Evolutionary conservation across 2,329 filamentous ascomycete genomes (phyloP), one percentile per base, ranked within the genome.

Genomic region (Cytospora mali): DNA sequence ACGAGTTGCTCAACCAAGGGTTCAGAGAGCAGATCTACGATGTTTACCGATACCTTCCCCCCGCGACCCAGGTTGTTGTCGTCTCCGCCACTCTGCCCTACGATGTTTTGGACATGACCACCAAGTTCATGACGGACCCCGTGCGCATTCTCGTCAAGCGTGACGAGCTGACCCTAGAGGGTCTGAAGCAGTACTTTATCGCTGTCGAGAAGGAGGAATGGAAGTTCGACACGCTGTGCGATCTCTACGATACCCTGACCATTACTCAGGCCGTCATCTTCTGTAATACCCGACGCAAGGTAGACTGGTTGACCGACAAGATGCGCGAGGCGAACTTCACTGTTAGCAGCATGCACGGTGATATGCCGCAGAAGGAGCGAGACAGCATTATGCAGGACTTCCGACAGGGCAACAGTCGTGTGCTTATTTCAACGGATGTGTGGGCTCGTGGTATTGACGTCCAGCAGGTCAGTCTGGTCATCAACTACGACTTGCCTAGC

Each of bases 11-110:
- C 28, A 69, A 92, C 86, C 94, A 94, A 75, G 95, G 95, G 86
- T 99, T 99, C 88, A 97, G 93, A 74, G 95, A 99, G 85, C 95
- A 99, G 85, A 99, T 99, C 84, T 99, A 99, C 87, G 95, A 99
- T 80, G 96, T 99, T 82, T 99, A 97, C 89, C 94, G 97, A 83
- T 91, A 97, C 66, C 90, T 99, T 61, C 95, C 95, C 63, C 95
- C 97, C 82, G 93, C 92, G 68, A 99, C 94, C 76, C 95, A 99
- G 86, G 95, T 99, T 70, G 94, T 98, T 71, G 91, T 99, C 64
- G 88, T 99, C 62, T 98, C 95, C 65, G 95, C 95, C 74, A 99
- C 95, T 79, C 96, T 99, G 89, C 95, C 95, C 75, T 93, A 97
- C 85, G 95, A 99, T 76, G 95, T 99, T 67, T 89, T 99, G 66